Evolutionary conservation across 1,284 basidiomycete species (phyloP), one percentile per base, ranked within the genome.

Genomic region (Heterobasidion parviporum): DNA sequence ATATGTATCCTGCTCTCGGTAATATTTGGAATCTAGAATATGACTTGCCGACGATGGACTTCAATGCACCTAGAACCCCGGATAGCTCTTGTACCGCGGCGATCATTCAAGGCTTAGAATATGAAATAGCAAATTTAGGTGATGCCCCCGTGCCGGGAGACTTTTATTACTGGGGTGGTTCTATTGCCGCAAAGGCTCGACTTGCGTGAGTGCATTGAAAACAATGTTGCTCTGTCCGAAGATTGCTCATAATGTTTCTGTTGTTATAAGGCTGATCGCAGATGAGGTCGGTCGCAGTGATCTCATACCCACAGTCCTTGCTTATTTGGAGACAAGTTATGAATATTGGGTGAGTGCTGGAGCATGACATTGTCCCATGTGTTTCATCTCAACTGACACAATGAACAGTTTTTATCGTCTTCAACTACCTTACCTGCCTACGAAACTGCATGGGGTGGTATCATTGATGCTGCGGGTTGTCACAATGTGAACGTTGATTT

Each of bases 401-500:
- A 41, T 41, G 38, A 67, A 7, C 26, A 68, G 68, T 67, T 68
- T 54, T 55, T 66, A 32, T 59, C 66, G 3, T 56, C 58, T 14
- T 64, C 63, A 1, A 20, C 62, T 33, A 64, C 63, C 8, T 56
- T 67, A 14, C 64, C 68, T 4, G 69, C 70, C 1, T 70, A 69
- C 54, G 69, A 71, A 54, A 70, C 68, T n/a, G 67, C 57, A 0
- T 71, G 70, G 70, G 70, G 70, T 36, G 70, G 69, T 26, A 67
- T 71, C 20, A 69, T 71, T 33, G 65, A 68, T 52, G 62, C 63
- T 18, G 63, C 65, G 3, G 68, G 69, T 1, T 66, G 63, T 20
- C 66, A 65, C 53, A 62, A 69, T 50, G 55, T 64, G 20, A 66
- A 64, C 54, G 65, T 70, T 15, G 70, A 71, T 52, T 71, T 60